These are phyloP conservation scores for Candida glucosophila DNA, from an alignment of 1,139 yeast species.

Conservation along the genomic window DNA sequence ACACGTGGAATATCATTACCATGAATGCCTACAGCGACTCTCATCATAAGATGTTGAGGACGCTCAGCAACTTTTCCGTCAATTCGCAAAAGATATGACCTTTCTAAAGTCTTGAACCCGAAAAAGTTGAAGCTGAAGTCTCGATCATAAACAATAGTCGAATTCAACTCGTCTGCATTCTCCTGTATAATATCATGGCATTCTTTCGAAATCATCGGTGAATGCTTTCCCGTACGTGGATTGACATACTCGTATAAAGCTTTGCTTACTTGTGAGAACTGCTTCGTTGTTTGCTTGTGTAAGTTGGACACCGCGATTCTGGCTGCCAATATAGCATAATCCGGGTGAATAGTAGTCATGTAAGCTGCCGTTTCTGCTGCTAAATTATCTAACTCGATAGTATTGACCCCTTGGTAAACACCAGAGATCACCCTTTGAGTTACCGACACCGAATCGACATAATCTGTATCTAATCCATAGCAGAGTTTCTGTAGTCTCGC, in stretches of 20 bases:
- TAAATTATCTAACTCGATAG: conserved; percentile 83
- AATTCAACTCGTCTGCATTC: conserved; percentile 64
- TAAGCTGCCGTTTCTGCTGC: conserved; percentile 97
- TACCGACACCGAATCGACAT: conserved; percentile 82
- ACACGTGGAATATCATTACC: conserved; percentile 65
- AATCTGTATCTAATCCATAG: conserved; percentile 74
- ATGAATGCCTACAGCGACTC: conserved; percentile 85
- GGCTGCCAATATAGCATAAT: conserved; percentile 90
- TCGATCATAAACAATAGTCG: conserved; percentile 76
- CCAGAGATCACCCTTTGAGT: conserved; percentile 86
- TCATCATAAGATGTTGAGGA: conserved; percentile 85
- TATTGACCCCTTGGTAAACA: conserved; percentile 93
- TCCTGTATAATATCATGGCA: conserved; percentile 54
- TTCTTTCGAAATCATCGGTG: conserved; percentile 78
- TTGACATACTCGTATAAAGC: conserved; percentile 62
- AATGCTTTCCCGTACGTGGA: conserved; percentile 60
- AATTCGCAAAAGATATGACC: conserved; percentile 68
- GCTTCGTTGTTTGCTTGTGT: conserved; percentile 90
- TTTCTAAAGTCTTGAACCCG: conserved; percentile 82
- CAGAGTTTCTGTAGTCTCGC: conserved; percentile 50
- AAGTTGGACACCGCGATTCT: conserved; percentile 87
- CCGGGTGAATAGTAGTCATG: conserved; percentile 95
- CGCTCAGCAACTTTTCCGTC: conserved; percentile 76
- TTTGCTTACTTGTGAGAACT: conserved; percentile 70
- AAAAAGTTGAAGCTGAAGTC: conserved; percentile 78